phyloP scores from a whole-genome alignment of 2,329 filamentous ascomycete genomes.

The Claviceps africana region DNA sequence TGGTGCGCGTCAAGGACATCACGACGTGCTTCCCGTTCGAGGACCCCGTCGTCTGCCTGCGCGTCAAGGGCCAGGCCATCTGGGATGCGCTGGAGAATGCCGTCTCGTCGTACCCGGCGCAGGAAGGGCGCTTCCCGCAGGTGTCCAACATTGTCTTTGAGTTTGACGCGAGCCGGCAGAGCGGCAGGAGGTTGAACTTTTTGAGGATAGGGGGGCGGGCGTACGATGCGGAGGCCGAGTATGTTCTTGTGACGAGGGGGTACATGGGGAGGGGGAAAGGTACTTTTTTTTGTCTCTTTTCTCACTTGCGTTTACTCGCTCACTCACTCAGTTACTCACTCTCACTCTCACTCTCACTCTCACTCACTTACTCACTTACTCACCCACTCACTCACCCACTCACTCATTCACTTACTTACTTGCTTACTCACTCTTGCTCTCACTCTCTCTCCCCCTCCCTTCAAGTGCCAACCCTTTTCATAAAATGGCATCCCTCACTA shows the following conservation, averaged over 20 bases:
- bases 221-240: slow-evolving; percentile 48
- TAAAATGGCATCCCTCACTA: too few relatives aligned
- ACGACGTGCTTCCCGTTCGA: slow-evolving; percentile 86
- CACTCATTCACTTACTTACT: too few relatives aligned
- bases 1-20: slow-evolving; percentile 67
- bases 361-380: too few relatives aligned
- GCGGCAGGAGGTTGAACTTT: slow-evolving; percentile 48
- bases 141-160: slow-evolving; percentile 70
- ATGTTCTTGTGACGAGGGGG: slow-evolving; percentile 64
- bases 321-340: too few relatives aligned
- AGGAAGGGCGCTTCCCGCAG: slow-evolving; percentile 75
- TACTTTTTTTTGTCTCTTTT: slow-evolving; percentile 8
- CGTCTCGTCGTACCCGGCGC: slow-evolving; percentile 64
- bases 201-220: slow-evolving; percentile 47
- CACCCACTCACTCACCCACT: too few relatives aligned
- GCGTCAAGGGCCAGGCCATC: slow-evolving; percentile 56
- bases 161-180: slow-evolving; percentile 50
- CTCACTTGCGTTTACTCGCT: too few relatives aligned
- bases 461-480: too few relatives aligned
- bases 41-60: slow-evolving; percentile 70
- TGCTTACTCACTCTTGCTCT: too few relatives aligned
- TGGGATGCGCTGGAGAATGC: slow-evolving; percentile 74
- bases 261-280: slow-evolving; percentile 79
- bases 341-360: neutral
- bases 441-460: too few relatives aligned